Evolutionary conservation across 1,139 yeast species (phyloP).

Genomic region (Taphrina wiesneri): DNA sequence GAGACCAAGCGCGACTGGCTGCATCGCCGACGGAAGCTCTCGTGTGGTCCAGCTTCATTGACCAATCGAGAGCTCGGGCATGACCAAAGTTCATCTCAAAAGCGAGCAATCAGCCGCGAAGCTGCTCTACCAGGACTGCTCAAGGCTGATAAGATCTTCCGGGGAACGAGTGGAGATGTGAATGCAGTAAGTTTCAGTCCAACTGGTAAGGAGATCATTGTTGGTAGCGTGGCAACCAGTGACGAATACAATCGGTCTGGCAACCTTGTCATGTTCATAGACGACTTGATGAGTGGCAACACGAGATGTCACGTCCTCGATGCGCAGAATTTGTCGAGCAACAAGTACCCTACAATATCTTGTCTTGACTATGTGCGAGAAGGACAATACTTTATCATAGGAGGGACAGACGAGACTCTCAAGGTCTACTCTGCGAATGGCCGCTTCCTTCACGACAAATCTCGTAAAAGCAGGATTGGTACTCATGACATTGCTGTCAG

Average conservation of each 20-base stretch:
- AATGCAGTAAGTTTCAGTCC: neutral
- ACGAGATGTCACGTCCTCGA: neutral
- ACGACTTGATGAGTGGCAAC: neutral
- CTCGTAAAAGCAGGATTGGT: neutral
- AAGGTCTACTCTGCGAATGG: constrained; percentile 4
- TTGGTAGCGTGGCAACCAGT: neutral
- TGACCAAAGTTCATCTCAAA: neutral
- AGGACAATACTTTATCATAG: neutral
- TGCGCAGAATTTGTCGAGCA: neutral
- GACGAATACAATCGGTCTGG: constrained; percentile 3
- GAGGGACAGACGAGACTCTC: constrained; percentile 1
- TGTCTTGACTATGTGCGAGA: neutral
- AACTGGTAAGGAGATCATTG: neutral
- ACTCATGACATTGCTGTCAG: neutral
- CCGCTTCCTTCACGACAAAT: neutral
- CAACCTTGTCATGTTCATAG: neutral
- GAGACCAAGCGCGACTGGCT: neutral
- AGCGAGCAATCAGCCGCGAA: neutral
- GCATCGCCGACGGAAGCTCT: neutral
- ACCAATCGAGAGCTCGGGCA: neutral
- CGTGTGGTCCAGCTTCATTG: neutral
- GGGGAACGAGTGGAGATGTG: neutral
- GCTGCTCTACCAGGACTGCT: neutral
- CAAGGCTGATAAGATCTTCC: neutral
- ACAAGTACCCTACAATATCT: neutral